Conservation (phyloP, 495 filamentous ascomycete species). For the Neurospora tetrasperma region DNA sequence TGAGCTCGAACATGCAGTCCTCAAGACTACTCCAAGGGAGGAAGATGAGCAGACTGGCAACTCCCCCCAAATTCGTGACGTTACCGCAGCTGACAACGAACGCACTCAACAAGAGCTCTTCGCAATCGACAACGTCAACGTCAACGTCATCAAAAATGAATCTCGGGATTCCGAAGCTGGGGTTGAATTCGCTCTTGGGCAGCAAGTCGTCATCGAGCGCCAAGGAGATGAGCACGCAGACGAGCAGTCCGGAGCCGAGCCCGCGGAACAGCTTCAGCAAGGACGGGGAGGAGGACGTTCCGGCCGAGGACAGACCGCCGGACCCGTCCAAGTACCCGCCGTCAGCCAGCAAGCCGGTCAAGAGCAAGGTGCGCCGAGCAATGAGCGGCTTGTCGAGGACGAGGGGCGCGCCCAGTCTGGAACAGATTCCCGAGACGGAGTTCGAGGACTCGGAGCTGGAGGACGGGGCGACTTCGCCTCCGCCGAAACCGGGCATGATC, state of each 20-base stretch:
- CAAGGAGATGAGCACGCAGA: not conserved
- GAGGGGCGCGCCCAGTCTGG: not conserved
- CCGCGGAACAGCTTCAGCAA: not conserved
- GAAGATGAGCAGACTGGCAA: not conserved
- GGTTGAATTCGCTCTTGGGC: not conserved
- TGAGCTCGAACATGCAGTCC: not conserved
- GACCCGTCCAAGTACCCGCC: not conserved
- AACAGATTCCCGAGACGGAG: not conserved
- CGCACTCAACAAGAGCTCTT: conserved; percentile 1
- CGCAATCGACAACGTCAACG: not conserved
- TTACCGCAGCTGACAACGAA: conserved; percentile 1
- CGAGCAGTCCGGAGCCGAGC: not conserved
- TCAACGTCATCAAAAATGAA: not conserved
- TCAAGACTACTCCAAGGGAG: not conserved
- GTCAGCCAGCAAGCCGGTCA: not conserved
- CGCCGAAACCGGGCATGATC: not conserved
- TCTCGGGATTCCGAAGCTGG: not conserved
- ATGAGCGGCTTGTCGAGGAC: not conserved
- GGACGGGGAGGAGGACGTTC: not conserved
- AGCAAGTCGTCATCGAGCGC: not conserved
- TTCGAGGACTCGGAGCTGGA: not conserved
- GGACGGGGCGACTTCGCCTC: not conserved
- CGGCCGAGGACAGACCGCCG: not conserved
- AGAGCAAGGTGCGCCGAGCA: not conserved
- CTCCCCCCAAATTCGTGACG: not conserved